These are phyloP conservation scores for Penicillium ochrochloron DNA, from an alignment of 495 filamentous ascomycete species.

Conservation along the genomic window DNA sequence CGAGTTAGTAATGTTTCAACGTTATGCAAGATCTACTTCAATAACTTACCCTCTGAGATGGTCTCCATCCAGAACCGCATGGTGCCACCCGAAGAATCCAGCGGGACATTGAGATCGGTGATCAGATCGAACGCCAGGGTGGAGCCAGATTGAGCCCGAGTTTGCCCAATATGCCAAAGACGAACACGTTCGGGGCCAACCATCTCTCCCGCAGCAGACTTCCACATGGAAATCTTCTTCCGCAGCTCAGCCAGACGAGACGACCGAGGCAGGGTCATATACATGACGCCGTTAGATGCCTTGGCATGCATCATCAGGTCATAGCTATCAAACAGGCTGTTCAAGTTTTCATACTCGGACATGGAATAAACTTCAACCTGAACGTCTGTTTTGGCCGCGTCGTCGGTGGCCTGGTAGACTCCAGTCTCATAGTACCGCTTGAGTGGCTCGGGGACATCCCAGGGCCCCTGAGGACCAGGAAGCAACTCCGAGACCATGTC, in stretches of 20 bases:
- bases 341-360: conserved; percentile 40
- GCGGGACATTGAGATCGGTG: conserved; percentile 38
- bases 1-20: conserved; percentile 6
- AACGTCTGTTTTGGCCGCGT: conserved; percentile 29
- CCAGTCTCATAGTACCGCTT: conserved; percentile 48
- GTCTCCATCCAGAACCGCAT: conserved; percentile 52
- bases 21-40: neutral
- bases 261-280: conserved; percentile 45
- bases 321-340: conserved; percentile 49
- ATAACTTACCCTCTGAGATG: conserved; percentile 43
- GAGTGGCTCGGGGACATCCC: conserved; percentile 40
- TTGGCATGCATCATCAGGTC: conserved; percentile 53
- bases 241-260: conserved; percentile 48
- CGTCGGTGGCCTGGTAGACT: conserved; percentile 22
- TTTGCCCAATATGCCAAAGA: conserved; percentile 51
- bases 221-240: conserved; percentile 45
- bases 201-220: conserved; percentile 30
- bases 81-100: conserved; percentile 34
- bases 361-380: conserved; percentile 50
- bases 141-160: conserved; percentile 40
- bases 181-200: conserved; percentile 44
- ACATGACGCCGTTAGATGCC: conserved; percentile 43
- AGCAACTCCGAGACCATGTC: conserved; percentile 52
- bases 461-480: conserved; percentile 50
- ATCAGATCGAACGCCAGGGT: conserved; percentile 45